Evolutionary conservation across 306 rosid species (phyloP).

Genomic region (Elaeagnus macrophylla): DNA sequence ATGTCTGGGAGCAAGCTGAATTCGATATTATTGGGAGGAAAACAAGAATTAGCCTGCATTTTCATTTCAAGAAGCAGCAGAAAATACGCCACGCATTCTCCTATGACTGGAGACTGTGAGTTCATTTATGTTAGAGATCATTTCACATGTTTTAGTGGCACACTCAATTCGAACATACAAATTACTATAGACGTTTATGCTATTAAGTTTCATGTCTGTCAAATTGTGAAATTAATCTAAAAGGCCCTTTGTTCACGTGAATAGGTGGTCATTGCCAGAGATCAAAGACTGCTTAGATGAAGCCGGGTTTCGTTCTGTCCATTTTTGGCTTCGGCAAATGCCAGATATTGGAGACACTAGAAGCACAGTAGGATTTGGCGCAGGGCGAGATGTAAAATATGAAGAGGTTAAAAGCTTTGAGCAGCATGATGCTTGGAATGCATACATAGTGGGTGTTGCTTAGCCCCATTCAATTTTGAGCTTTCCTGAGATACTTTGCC

Average conservation of each 20-base stretch:
- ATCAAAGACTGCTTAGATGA: slow-evolving; percentile 83
- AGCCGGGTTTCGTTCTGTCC: slow-evolving; percentile 73
- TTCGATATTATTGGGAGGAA: slow-evolving; percentile 73
- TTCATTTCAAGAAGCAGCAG: slow-evolving; percentile 59
- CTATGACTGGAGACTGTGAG: slow-evolving; percentile 91
- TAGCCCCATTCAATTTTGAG: slow-evolving; percentile 24
- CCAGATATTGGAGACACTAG: slow-evolving; percentile 47
- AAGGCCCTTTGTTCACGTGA: slow-evolving; percentile 13
- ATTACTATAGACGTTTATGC: neutral
- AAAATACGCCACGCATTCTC: slow-evolving; percentile 77
- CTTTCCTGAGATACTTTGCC: too few relatives aligned
- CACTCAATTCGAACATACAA: too few relatives aligned
- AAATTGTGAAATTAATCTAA: slow-evolving; percentile 13
- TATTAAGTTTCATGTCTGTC: slow-evolving; percentile 6
- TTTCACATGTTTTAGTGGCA: too few relatives aligned
- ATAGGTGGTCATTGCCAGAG: slow-evolving; percentile 95
- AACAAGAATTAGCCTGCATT: slow-evolving; percentile 88
- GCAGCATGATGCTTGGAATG: slow-evolving; percentile 88
- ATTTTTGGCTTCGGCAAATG: slow-evolving; percentile 79
- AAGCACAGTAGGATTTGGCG: slow-evolving; percentile 61
- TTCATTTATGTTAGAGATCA: slow-evolving; percentile 4
- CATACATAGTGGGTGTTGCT: slow-evolving; percentile 72
- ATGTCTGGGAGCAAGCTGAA: slow-evolving; percentile 93
- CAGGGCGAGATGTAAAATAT: slow-evolving; percentile 54
- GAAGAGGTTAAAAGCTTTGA: slow-evolving; percentile 66